Conservation (phyloP, 352 stramenopile genomes). For the Pythium plurisporium region DNA sequence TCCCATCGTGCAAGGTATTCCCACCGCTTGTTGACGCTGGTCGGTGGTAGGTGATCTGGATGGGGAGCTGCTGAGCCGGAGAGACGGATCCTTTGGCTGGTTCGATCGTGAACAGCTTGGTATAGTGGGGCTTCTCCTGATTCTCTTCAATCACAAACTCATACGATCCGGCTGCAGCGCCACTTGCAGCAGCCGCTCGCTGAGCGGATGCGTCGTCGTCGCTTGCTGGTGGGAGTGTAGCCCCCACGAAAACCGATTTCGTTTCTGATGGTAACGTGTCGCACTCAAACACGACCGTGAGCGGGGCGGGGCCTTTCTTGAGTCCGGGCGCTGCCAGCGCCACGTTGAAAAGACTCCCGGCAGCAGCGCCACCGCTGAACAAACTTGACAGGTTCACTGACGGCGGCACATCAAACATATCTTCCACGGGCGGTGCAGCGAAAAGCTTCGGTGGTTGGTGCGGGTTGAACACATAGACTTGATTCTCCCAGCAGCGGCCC, state of each 20-base stretch:
- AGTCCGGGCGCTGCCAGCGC: conserved; percentile 31
- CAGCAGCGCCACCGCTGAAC: background rate
- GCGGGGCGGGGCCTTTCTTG: conserved; percentile 33
- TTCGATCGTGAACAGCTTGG: conserved; percentile 63
- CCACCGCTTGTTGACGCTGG: too few species aligned
- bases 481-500: conserved; percentile 75
- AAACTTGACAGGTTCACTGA: conserved; percentile 35
- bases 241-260: conserved; percentile 43
- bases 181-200: background rate
- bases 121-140: conserved; percentile 34
- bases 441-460: conserved; percentile 5
- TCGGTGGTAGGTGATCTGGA: conserved; percentile 55
- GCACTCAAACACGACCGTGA: conserved; percentile 43
- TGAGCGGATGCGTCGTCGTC: conserved; percentile 8
- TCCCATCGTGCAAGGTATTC: too few species aligned
- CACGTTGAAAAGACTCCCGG: background rate
- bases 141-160: conserved; percentile 57
- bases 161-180: conserved; percentile 52
- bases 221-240: conserved; percentile 24
- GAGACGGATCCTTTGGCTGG: conserved; percentile 57
- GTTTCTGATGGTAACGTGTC: conserved; percentile 16
- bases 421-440: conserved; percentile 35
- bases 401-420: conserved; percentile 65
- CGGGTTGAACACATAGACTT: conserved; percentile 62
- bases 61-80: conserved; percentile 43